Conservation (phyloP, 2,329 filamentous ascomycete genomes). For the Fragosphaeria purpurea region DNA sequence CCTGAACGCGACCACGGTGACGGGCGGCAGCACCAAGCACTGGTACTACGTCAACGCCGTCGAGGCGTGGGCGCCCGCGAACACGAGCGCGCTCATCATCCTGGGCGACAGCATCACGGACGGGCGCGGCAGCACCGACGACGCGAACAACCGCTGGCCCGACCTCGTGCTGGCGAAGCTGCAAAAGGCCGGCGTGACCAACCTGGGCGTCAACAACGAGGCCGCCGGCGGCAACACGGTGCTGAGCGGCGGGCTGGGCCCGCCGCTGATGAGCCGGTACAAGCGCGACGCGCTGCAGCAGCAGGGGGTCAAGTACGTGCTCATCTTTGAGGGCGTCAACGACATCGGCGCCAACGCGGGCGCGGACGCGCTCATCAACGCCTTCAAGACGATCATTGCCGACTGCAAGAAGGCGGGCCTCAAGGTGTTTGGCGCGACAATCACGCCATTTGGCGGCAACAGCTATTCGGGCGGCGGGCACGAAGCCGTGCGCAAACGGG, state of each 20-base stretch:
- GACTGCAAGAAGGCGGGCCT: conserved; percentile 45
- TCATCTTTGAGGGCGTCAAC: conserved; percentile 61
- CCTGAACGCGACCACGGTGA: conserved; percentile 37
- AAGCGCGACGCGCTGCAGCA: conserved; percentile 54
- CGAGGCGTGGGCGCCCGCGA: conserved; percentile 38
- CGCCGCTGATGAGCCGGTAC: conserved; percentile 48
- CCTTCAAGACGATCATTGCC: conserved; percentile 47
- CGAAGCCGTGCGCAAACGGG: conserved; percentile 43
- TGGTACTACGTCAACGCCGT: conserved; percentile 52
- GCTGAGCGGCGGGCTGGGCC: conserved; percentile 51
- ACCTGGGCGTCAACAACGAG: conserved; percentile 52
- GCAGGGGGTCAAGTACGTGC: conserved; percentile 46
- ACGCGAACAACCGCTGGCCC: conserved; percentile 40
- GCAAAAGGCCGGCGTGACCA: conserved; percentile 32
- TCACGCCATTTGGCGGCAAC: conserved; percentile 49
- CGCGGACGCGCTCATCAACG: conserved; percentile 41
- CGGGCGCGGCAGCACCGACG: conserved; percentile 48
- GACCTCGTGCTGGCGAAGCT: conserved; percentile 39
- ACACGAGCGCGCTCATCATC: conserved; percentile 38
- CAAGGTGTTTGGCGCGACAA: conserved; percentile 52
- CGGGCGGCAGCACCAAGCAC: conserved; percentile 24
- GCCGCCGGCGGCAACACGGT: conserved; percentile 61
- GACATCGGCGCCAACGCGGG: conserved; percentile 49
- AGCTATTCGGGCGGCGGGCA: conserved; percentile 43
- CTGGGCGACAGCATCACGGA: conserved; percentile 60